Percentiles rank a stretch among this genome's conserved stretches.
Conservation (phyloP, 2,329 filamentous ascomycete genomes). For the Apiospora pterosperma region DNA sequence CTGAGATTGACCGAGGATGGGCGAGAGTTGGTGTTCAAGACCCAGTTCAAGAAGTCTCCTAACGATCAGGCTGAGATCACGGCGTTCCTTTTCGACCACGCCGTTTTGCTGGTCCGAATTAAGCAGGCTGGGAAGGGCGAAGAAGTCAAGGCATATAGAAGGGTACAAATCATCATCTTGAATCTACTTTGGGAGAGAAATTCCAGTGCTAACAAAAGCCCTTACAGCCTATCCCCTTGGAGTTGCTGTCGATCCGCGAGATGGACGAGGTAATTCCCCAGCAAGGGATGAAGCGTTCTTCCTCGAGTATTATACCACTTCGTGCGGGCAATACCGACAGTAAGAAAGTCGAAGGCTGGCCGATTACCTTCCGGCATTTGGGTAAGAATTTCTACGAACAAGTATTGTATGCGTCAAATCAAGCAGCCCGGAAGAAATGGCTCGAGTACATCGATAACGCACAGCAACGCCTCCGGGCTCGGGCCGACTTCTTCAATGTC, state of each 20-base stretch:
- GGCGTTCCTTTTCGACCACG: conserved; percentile 94
- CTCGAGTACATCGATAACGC: conserved; percentile 92
- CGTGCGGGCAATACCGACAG: conserved; percentile 47
- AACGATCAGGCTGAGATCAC: conserved; percentile 88
- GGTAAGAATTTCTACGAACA: conserved; percentile 94
- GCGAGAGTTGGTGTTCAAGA: conserved; percentile 91
- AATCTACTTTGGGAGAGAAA: neutral
- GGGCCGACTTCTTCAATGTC: conserved; percentile 87
- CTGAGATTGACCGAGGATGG: conserved; percentile 91
- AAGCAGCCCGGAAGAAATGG: conserved; percentile 89
- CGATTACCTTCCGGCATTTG: conserved; percentile 93
- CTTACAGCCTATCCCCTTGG: conserved; percentile 78
- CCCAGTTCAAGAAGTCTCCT: conserved; percentile 85
- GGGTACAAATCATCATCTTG: conserved; percentile 38
- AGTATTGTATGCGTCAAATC: conserved; percentile 82
- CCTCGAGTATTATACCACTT: conserved; percentile 72
- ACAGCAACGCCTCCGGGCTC: conserved; percentile 80
- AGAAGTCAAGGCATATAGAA: conserved; percentile 91
- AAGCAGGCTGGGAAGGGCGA: conserved; percentile 92
- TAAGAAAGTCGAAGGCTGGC: conserved; percentile 69
- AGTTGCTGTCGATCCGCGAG: conserved; percentile 87
- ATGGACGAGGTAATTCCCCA: conserved; percentile 95
- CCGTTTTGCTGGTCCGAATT: conserved; percentile 83
- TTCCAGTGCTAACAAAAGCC: conserved; percentile 11
- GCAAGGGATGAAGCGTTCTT: conserved; percentile 78